phyloP scores from a whole-genome alignment of 352 stramenopile species.

The Paralagenidium karlingii region DNA sequence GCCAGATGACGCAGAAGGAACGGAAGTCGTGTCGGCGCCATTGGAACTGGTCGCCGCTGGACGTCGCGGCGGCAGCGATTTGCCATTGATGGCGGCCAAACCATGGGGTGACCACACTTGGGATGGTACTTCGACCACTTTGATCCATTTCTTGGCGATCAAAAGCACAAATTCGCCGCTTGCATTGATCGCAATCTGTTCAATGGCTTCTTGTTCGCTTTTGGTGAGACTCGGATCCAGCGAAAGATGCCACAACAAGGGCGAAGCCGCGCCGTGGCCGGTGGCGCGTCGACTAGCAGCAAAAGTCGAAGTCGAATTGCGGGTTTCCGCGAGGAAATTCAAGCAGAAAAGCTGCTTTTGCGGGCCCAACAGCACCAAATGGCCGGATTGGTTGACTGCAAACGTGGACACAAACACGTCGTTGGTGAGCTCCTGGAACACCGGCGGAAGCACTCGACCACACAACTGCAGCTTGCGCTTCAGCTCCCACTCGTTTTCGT shows the following conservation, averaged over 20 bases:
- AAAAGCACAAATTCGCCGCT: conserved; percentile 37
- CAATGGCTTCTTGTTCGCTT: conserved; percentile 28
- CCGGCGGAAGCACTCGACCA: conserved; percentile 32
- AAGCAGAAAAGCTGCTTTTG: no score
- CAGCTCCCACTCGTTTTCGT: conserved; percentile 37
- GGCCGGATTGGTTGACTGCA: conserved; percentile 39
- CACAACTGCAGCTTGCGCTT: conserved; percentile 41
- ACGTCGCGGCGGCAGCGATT: no score
- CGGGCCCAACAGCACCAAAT: conserved; percentile 31
- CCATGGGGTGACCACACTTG: no score
- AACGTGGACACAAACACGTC: conserved; percentile 49
- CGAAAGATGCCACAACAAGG: no score
- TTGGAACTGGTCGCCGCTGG: no score
- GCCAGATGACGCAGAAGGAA: no score
- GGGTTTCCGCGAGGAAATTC: no score
- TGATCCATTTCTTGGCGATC: conserved; percentile 40
- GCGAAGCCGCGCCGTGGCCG: no score
- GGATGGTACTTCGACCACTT: conserved; percentile 43
- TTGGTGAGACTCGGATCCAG: conserved; percentile 37
- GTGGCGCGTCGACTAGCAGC: no score
- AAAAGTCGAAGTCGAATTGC: no score
- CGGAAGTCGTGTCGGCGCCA: no score
- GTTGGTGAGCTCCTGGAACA: conserved; percentile 33
- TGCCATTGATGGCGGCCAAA: no score
- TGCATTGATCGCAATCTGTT: conserved; percentile 45